Conservation (phyloP, 23 red algal genomes). For the Gracilaria vermiculophylla region DNA sequence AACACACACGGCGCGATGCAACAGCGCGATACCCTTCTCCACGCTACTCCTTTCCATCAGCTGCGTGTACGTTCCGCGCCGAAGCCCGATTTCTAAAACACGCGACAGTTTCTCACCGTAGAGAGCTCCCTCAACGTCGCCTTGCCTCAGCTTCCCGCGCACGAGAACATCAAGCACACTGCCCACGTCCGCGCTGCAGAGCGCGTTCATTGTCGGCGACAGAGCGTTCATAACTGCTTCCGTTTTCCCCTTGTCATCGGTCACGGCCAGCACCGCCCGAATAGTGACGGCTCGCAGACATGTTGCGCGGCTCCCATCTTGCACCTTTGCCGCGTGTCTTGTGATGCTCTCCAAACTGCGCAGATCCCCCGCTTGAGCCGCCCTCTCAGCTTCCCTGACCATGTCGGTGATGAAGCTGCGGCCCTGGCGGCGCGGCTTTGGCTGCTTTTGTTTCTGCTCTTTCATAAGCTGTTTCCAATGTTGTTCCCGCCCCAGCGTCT, state of each 20-base stretch:
- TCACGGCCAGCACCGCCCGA: background rate
- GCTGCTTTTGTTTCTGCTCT: background rate
- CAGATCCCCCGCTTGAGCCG: background rate
- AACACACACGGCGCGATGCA: constrained; percentile 38
- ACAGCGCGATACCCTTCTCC: constrained; percentile 29
- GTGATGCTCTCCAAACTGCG: background rate
- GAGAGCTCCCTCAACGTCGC: constrained; percentile 35
- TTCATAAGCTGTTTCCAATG: background rate
- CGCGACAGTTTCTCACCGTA: constrained; percentile 36
- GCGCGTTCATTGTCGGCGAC: background rate
- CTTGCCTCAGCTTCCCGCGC: constrained; percentile 30
- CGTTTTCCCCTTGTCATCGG: background rate
- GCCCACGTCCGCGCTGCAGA: constrained; percentile 19
- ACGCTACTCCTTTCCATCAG: constrained; percentile 26
- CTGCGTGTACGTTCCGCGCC: constrained; percentile 41
- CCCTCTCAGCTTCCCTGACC: background rate
- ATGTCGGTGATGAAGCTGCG: background rate
- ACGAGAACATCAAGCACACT: constrained; percentile 36
- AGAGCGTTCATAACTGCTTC: constrained; percentile 30
- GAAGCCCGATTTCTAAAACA: constrained; percentile 25
- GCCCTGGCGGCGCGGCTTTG: background rate
- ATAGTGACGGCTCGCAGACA: constrained; percentile 40
- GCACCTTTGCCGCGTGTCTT: background rate
- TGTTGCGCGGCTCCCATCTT: background rate
- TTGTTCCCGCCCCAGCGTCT: background rate